Conservation (phyloP, 2,329 filamentous ascomycete species). For the Paraphoma sp. region DNA sequence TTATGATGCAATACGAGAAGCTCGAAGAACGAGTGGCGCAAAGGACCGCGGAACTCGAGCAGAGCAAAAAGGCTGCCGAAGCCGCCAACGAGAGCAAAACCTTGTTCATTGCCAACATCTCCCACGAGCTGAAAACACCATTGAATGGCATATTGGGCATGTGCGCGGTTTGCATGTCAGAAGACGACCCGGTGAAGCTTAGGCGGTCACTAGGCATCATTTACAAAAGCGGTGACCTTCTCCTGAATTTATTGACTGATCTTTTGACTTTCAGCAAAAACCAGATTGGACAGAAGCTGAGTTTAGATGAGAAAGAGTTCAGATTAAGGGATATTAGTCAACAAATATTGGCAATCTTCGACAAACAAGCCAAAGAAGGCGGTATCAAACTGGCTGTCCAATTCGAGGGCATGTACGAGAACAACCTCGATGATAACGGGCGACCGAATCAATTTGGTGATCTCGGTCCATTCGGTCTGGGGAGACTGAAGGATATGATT, state of each 20-base stretch:
- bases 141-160: constrained; percentile 95
- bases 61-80: constrained; percentile 90
- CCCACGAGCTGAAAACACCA: constrained; percentile 86
- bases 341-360: constrained; percentile 85
- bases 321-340: constrained; percentile 81
- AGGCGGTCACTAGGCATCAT: constrained; percentile 86
- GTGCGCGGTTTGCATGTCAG: constrained; percentile 91
- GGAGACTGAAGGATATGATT: constrained; percentile 81
- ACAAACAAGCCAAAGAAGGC: constrained; percentile 84
- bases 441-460: constrained; percentile 58
- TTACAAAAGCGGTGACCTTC: constrained; percentile 84
- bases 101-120: constrained; percentile 94
- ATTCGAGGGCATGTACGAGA: constrained; percentile 65
- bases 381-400: constrained; percentile 75
- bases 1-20: constrained; percentile 83
- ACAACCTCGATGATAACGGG: constrained; percentile 46
- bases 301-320: constrained; percentile 85
- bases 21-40: constrained; percentile 85
- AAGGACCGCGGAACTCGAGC: constrained; percentile 82
- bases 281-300: constrained; percentile 85
- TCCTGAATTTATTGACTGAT: constrained; percentile 87
- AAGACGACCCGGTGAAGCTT: constrained; percentile 78
- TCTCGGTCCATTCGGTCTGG: constrained; percentile 69
- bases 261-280: constrained; percentile 91
- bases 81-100: constrained; percentile 98